Percentiles rank a stretch among this genome's conserved stretches.
Evolutionary conservation across 805 yeast genomes (phyloP).

Genomic region (Lipomyces chichibuensis): DNA sequence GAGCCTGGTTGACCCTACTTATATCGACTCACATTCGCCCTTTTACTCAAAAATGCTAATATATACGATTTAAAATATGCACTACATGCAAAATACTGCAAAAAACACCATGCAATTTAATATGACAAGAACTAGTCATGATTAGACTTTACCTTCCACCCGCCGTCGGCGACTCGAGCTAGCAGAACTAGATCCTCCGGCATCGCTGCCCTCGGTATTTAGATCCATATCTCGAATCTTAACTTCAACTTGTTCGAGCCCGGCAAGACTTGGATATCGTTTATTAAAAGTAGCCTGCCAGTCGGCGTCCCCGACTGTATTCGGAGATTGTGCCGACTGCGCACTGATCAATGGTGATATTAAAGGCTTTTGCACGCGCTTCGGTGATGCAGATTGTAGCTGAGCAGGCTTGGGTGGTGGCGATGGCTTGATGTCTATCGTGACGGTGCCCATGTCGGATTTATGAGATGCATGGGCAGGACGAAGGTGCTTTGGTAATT

Average conservation of each 20-base stretch:
- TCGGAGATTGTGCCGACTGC: not conserved
- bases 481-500: not conserved
- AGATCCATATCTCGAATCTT: slow-evolving; percentile 3
- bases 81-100: not conserved
- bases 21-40: not conserved
- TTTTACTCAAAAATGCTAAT: not conserved
- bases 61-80: not conserved
- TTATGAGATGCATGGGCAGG: not conserved
- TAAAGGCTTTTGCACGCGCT: not conserved
- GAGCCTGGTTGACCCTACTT: not conserved
- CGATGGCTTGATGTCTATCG: slow-evolving; percentile 4
- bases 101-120: not conserved
- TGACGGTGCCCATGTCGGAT: not conserved
- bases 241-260: slow-evolving; percentile 7
- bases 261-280: slow-evolving; percentile 8
- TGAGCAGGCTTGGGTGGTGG: slow-evolving; percentile 22
- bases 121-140: not conserved
- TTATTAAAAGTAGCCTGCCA: slow-evolving; percentile 12
- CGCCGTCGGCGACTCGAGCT: not conserved
- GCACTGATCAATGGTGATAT: not conserved
- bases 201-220: not conserved
- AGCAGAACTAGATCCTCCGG: not conserved
- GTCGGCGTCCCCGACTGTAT: not conserved
- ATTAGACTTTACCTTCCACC: not conserved
- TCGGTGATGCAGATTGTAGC: slow-evolving; percentile 17